phyloP scores from a whole-genome alignment of 305 asterid genomes.

The Fraxinus sp. region DNA sequence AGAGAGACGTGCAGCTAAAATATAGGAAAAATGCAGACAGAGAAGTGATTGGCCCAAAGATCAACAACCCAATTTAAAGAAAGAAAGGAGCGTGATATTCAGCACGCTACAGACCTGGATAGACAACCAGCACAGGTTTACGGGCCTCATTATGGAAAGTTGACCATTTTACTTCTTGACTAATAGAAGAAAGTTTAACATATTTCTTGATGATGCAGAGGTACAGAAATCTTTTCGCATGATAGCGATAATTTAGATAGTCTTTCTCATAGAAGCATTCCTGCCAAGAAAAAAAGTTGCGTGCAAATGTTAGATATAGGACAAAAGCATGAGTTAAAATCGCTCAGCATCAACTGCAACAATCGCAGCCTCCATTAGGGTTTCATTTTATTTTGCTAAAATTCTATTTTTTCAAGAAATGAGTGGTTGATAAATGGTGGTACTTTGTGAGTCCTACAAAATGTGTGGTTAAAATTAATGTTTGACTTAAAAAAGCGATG shows the following conservation, averaged over 20 bases:
- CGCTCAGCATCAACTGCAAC: neutral
- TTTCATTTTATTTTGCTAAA: neutral
- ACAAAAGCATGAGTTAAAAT: constrained; percentile 16
- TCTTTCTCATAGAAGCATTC: constrained; percentile 95
- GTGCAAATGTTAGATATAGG: constrained; percentile 3
- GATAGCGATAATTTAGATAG: constrained; percentile 88
- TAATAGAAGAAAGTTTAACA: constrained; percentile 46
- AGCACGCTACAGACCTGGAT: constrained; percentile 60
- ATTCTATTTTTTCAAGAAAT: neutral
- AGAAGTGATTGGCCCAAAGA: constrained; percentile 13
- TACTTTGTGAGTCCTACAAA: neutral
- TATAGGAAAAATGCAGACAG: constrained; percentile 15
- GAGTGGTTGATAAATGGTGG: neutral
- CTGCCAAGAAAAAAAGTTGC: constrained; percentile 44
- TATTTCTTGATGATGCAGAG: constrained; percentile 76
- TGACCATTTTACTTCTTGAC: constrained; percentile 66
- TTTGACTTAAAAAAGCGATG: neutral
- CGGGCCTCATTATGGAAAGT: constrained; percentile 90
- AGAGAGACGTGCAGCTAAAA: constrained; percentile 56
- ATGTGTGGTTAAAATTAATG: neutral
- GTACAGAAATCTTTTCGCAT: constrained; percentile 90
- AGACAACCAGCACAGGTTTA: constrained; percentile 73
- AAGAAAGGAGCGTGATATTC: neutral
- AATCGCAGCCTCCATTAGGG: neutral
- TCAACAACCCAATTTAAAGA: constrained; percentile 4